Base-by-base conservation (phyloP, 2,329 filamentous ascomycete genomes). In the Fusarium anguioides region DNA sequence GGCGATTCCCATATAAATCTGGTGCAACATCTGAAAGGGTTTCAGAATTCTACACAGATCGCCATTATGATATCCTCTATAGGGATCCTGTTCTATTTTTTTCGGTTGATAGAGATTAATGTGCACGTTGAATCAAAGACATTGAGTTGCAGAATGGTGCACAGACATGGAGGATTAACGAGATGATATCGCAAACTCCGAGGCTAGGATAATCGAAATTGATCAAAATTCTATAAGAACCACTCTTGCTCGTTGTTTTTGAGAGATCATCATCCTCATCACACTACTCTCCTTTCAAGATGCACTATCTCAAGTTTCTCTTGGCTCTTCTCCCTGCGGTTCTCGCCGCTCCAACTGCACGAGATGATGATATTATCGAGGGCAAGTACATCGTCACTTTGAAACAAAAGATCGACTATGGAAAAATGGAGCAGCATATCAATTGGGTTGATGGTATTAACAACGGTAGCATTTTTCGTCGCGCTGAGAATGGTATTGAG, bases 341-440 rank as follows among this genome's bases (percentile, higher is more conserved):
- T n/a, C 41, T 71, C 8, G 62, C 56, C 20, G 66, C 52, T 18
- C 60, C 59, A n/a, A 37, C 45, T 17, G 18, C 27, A 11, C 8
- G 35, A n/a, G 21, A 55, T 5, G 40, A 45, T 4, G 69, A 70
- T 50, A 62, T 78, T 35, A 63, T 80, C 37, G 69, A 78, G 45
- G 76, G 75, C 64, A 81, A 78, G 66, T 83, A 82, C 71, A 83
- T 84, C 56, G 72, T 84, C 71, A 83, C 81, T 31, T 66, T 84
- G 20, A 81, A 82, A 70, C 72, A 77, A 10, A 74, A 75, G 29
- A 67, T 78, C 39, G 65, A 66, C 15, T 60, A 72, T 17, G 62
- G 71, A 2, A 69, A 75, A n/a, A 63, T 81, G 24, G 75, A 77
- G n/a, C 62, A 68, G 29, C 79, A 81, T 51, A 26, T 80, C 4